phyloP scores from a whole-genome alignment of 2,329 filamentous ascomycete genomes.

The Trichoderma sp. region DNA sequence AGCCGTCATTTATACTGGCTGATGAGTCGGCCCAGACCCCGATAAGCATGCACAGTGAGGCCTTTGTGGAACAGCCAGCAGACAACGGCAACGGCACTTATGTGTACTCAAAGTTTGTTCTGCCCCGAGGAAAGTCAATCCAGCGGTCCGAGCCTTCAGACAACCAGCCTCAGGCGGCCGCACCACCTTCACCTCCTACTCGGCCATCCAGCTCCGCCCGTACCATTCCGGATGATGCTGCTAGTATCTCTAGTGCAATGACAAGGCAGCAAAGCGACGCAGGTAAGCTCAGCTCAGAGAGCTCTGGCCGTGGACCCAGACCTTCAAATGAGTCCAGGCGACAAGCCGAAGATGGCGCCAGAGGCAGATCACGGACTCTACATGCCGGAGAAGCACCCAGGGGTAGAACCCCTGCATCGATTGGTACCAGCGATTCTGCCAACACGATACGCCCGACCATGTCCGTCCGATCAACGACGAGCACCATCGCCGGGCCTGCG shows the following conservation, averaged over 20 bases:
- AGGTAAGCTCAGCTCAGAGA: conserved; percentile 53
- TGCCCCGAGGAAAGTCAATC: conserved; percentile 80
- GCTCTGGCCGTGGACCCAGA: conserved; percentile 41
- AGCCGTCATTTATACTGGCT: conserved; percentile 62
- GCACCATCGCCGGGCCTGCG: conserved; percentile 59
- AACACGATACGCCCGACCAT: conserved; percentile 50
- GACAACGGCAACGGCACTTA: conserved; percentile 64
- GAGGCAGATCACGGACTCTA: conserved; percentile 49
- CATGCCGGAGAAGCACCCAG: conserved; percentile 43
- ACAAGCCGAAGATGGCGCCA: conserved; percentile 51
- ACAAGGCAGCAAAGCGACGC: conserved; percentile 53
- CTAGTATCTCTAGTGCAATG: conserved; percentile 36
- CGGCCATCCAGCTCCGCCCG: conserved; percentile 58
- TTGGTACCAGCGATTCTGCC: conserved; percentile 55
- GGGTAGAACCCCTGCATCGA: conserved; percentile 50
- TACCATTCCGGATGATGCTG: conserved; percentile 42
- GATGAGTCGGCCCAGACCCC: conserved; percentile 70
- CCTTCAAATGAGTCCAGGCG: conserved; percentile 49
- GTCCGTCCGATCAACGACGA: conserved; percentile 52
- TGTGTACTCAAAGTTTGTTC: conserved; percentile 79
- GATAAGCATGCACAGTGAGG: conserved; percentile 71
- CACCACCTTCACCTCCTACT: conserved; percentile 63
- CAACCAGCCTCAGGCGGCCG: conserved; percentile 47
- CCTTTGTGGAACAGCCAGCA: conserved; percentile 58
- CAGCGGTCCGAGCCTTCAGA: conserved; percentile 68